Evolutionary conservation across 768 basidiomycete genomes (phyloP), one percentile per base, ranked within the genome.

Genomic region (Leccinellum albellum): DNA sequence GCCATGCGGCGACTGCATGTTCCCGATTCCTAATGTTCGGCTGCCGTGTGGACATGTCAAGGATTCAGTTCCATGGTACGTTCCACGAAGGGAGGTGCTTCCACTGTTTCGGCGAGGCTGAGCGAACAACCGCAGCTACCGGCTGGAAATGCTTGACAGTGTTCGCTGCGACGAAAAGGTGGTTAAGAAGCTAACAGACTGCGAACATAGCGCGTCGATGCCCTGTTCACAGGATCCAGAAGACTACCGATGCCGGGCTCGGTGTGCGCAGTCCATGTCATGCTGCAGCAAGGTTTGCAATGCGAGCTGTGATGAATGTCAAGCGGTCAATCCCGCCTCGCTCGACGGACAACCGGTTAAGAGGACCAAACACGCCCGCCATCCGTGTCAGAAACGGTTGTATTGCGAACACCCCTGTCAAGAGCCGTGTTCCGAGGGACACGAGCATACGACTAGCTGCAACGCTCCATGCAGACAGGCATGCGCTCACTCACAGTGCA

Each of bases 21-120:
- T 84, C 65, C 73, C 75, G 3, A 64, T 84, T 15, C 64, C 68
- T 3, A 64, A 78, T 2, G 76, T 88, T 13, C 24, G 54, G 29
- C 73, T 89, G 17, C 82, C 85, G 0, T 89, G 87, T 59, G 83
- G 84, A 2, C 87, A 88, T 66, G 53, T 63, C 26, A 73, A 68
- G 17, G 12, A 60, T 13, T 69, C 71, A 0, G 75, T 85, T 44
- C 70, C 75, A 24, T 88, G 86, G 85, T 86, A 62, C 50, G 78
- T 37, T 21, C 3, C 14, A 2, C 14, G 1, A 21, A n/a, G 17
- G 35, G 17, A 37, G 17, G 8, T 3, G 8, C 35, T 37, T 37
- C 35, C 10, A 1, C 13, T 29, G 5, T 26, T 46, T 15, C 24
- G 8, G 49, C 53, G 50, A 4, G 8, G 26, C 42, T 59, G 17